Evolutionary conservation across 371 early-diverging fungal species (phyloP), one percentile per base, ranked within the genome.

Genomic region (Nematocida sp.): DNA sequence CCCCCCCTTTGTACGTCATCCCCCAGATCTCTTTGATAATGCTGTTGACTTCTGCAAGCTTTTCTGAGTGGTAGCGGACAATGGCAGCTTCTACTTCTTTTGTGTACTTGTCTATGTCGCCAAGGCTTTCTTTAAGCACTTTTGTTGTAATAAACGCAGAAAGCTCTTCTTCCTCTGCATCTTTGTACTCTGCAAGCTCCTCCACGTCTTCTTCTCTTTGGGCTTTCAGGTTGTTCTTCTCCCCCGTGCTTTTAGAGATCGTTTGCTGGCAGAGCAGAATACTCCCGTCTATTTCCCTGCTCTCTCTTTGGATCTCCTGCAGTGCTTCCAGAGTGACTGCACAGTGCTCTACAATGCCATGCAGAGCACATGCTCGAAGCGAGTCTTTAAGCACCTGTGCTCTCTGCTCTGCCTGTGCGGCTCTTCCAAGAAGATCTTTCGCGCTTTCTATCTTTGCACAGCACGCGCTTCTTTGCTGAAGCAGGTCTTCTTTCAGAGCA

Each of bases 31-130:
- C 94, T 34, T 89, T 87, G 65, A 99, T 94, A 38, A 89, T 89
- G 79, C 88, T 87, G 85, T 99, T 99, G 76, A 99, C 86, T 80
- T 96, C 95, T 53, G 89, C 88, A 90, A 99, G 96, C 79, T 96
- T 96, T 41, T 87, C 76, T 4, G 90, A 85, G 78, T 99, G 98
- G 81, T 88, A 96, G 50, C 88, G 87, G 86, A 94, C 88, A 64
- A 99, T 94, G 0, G 93, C 91, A 19, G 87, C 89, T 36, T 63
- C 53, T n/a, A 63, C 32, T 2, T 34, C 29, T 79, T 85, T 80
- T 81, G 86, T 65, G 36, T 50, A 56, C 85, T 82, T 82, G 60
- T 95, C 92, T 2, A 97, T 80, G 0, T 90, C 91, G 77, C 87
- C 88, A 17, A 87, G 82, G 70, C 91, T 93, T 52, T 86, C 88